Evolutionary conservation across 306 rosid genomes (phyloP).

Genomic region (Quillaja saponaria): DNA sequence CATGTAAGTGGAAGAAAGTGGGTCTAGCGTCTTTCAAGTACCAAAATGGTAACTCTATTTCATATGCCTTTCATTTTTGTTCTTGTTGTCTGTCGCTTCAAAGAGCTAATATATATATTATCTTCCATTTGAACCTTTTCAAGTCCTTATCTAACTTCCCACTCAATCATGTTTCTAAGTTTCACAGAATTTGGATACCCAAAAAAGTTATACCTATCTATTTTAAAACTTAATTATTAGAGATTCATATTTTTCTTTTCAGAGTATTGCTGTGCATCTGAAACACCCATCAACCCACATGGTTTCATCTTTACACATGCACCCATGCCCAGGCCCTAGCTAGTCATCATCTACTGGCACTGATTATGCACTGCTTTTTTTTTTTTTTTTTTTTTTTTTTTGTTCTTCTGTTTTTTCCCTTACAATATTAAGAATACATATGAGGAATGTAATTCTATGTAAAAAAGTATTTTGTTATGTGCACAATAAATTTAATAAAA

Average conservation of each 20-base stretch:
- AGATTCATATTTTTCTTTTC: not conserved
- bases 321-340: too few relatives aligned
- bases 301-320: not conserved
- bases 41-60: conserved; percentile 4
- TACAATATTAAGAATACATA: too few relatives aligned
- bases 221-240: not conserved
- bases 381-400: too few relatives aligned
- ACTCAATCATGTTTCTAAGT: not conserved
- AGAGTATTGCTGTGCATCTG: not conserved
- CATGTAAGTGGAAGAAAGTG: conserved; percentile 6
- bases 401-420: too few relatives aligned
- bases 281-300: not conserved
- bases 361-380: too few relatives aligned
- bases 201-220: not conserved
- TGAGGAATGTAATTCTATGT: too few relatives aligned
- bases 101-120: not conserved
- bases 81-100: conserved; percentile 8
- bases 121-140: not conserved
- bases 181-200: not conserved
- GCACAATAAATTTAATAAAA: too few relatives aligned
- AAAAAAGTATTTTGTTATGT: too few relatives aligned
- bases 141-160: conserved; percentile 10
- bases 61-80: conserved; percentile 12
- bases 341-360: too few relatives aligned
- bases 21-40: conserved; percentile 5